Conservation (phyloP, 805 yeast genomes). For the Lipomyces sp. region DNA sequence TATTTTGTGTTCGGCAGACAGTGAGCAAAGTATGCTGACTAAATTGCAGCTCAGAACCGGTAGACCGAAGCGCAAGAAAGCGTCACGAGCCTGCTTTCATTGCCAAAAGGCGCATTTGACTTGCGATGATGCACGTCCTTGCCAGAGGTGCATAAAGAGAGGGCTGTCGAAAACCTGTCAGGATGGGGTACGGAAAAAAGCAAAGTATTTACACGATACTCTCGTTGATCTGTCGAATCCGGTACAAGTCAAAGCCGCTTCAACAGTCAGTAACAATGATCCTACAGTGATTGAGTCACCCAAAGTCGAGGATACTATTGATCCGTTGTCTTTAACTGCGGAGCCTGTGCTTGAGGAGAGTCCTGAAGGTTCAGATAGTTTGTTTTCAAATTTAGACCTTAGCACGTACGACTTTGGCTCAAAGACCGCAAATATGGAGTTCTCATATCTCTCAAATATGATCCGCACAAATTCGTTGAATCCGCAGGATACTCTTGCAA, state of each 20-base stretch:
- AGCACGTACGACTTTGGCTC: conserved; percentile 44
- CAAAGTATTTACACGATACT: conserved; percentile 75
- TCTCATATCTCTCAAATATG: conserved; percentile 45
- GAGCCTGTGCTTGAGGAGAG: conserved; percentile 20
- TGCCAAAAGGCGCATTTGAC: conserved; percentile 92
- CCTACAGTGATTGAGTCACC: background rate
- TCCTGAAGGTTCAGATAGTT: conserved; percentile 23
- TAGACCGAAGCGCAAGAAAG: conserved; percentile 61
- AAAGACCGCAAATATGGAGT: conserved; percentile 47
- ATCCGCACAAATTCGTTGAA: conserved; percentile 35
- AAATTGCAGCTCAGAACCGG: conserved; percentile 44
- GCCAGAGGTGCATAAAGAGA: conserved; percentile 73
- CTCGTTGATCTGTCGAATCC: conserved; percentile 44
- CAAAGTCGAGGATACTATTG: conserved; percentile 30
- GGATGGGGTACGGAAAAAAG: conserved; percentile 84
- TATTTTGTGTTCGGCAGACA: background rate
- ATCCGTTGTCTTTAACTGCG: conserved; percentile 30
- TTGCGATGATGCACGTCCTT: conserved; percentile 83
- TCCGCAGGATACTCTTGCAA: conserved; percentile 21
- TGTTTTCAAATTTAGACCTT: conserved; percentile 29
- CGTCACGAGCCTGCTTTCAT: conserved; percentile 85
- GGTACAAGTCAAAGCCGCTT: background rate
- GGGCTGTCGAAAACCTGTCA: conserved; percentile 73
- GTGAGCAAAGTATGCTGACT: background rate
- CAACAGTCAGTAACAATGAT: background rate